A percentile compares a stretch with the other conserved stretches of the same genome.
These are phyloP conservation scores for Helotiales sp. DNA, from an alignment of 2,329 filamentous ascomycete genomes.

Conservation along the genomic window DNA sequence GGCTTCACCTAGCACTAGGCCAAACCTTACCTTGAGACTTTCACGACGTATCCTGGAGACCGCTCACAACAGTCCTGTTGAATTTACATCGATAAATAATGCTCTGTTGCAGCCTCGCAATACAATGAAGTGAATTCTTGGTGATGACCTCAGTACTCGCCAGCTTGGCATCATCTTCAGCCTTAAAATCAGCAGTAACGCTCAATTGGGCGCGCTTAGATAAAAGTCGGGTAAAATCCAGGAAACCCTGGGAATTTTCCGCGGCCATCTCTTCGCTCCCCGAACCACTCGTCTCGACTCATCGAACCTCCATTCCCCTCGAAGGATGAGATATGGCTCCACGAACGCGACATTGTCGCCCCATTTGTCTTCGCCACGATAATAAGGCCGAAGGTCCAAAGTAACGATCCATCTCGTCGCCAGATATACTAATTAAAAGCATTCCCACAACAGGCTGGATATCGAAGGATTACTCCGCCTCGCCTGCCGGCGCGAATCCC, in stretches of 20 bases:
- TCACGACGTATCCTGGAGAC: too few relatives aligned
- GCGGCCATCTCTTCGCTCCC: background rate
- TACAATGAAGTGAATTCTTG: background rate
- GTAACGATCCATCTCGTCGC: background rate
- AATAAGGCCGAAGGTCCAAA: background rate
- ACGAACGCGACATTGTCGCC: background rate
- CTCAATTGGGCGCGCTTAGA: background rate
- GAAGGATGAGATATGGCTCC: background rate
- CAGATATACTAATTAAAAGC: background rate
- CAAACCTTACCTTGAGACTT: too few relatives aligned
- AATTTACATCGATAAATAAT: background rate
- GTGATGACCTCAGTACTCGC: conserved; percentile 1
- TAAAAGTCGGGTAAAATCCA: background rate
- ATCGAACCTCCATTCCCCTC: background rate
- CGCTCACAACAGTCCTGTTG: background rate
- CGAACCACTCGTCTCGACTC: background rate
- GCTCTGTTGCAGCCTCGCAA: background rate
- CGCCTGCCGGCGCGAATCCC: background rate
- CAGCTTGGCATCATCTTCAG: background rate
- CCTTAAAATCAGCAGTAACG: background rate
- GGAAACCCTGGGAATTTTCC: background rate
- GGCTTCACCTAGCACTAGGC: too few relatives aligned
- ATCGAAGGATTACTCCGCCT: background rate
- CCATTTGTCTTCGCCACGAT: background rate
- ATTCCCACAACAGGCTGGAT: background rate